Base-by-base conservation (phyloP, 495 filamentous ascomycete genomes). In the Aspergillus ellipticus region DNA sequence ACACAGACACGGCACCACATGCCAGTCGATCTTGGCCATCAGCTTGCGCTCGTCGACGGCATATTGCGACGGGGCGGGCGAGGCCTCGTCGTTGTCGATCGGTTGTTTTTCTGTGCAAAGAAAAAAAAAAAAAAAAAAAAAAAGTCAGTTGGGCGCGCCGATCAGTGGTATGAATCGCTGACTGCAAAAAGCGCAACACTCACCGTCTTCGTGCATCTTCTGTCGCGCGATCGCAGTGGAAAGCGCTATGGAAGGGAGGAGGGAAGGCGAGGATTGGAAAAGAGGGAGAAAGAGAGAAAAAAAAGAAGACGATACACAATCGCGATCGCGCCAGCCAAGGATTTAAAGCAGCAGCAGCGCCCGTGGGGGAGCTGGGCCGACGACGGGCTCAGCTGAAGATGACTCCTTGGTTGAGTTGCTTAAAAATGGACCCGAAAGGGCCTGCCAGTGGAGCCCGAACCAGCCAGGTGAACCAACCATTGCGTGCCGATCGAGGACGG, bases 1-100 rank as follows among this genome's bases (percentile, higher is more conserved):
- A 62, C 82, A 86, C 37, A 94, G 75, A 58, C 86, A 86, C 3
- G 90, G 90, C 29, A 96, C 75, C 19, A 96, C 76, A 60, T 82
- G 82, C 47, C 82, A 64, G 67, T 96, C 90, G 60, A 93, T 88
- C 63, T 84, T 85, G 46, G 72, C 65, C 65, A 86, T 76, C 21
- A 95, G 73, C 57, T 74, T 80, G 47, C 77, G 73, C 74, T 91
- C 87, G 13, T 85, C 85, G 35, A 85, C 87, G 4, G 48, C 31
- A 19, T 41, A 45, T 24, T 54, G 59, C 17, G 48, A 50, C 22
- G 49, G 51, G 13, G 31, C 17, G 10, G 42, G 20, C 53, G 53
- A 46, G 10, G n/a, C 42, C 15, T 55, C 43, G 28, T 22, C 45
- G n/a, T 50, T 19, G 4, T 17, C 45, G 20, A 48, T 21, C 21